Evolutionary conservation across 202 grass and related monocot species (phyloP).

Genomic region (Digitaria exilis): DNA sequence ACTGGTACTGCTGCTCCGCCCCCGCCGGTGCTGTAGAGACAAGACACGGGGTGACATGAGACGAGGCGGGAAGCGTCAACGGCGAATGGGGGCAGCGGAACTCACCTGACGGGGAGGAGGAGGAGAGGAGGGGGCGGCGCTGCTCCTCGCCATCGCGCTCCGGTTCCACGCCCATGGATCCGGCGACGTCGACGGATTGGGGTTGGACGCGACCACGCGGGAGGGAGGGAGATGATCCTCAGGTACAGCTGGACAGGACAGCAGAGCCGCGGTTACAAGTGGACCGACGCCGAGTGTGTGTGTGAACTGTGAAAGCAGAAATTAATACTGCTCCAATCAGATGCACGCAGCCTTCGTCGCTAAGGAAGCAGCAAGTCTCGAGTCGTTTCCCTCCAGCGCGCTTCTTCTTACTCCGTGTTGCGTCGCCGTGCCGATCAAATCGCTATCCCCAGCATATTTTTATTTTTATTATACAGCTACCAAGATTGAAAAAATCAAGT

Average conservation of each 20-base stretch:
- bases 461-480: too few relatives aligned
- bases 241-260: too few relatives aligned
- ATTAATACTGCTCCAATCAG: too few relatives aligned
- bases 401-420: too few relatives aligned
- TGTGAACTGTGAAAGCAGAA: too few relatives aligned
- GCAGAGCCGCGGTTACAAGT: neutral
- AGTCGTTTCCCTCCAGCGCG: neutral
- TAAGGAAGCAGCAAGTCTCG: neutral
- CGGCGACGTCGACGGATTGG: neutral
- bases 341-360: neutral
- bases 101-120: neutral
- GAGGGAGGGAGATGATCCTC: too few relatives aligned
- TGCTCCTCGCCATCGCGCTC: constrained; percentile 37
- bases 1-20: constrained; percentile 62
- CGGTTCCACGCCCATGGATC: constrained; percentile 23
- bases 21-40: constrained; percentile 1
- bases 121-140: constrained; percentile 16
- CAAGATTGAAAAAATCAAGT: too few relatives aligned
- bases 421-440: too few relatives aligned
- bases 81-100: neutral
- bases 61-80: neutral
- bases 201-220: neutral
- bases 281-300: too few relatives aligned
- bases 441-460: too few relatives aligned
- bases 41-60: neutral